phyloP scores from a whole-genome alignment of 495 filamentous ascomycete genomes.

The Talaromyces adpressus region DNA sequence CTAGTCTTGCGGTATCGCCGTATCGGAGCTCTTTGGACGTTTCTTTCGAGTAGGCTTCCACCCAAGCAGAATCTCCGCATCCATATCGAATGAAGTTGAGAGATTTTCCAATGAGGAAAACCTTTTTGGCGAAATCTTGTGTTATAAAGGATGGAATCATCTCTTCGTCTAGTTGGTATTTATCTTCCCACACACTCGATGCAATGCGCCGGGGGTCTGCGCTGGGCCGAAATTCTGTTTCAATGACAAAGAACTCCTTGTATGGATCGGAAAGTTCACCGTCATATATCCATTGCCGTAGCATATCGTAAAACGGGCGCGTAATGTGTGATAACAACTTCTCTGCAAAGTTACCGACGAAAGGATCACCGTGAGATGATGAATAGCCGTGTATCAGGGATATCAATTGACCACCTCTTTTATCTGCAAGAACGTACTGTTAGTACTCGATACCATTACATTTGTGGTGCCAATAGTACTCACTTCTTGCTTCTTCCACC shows the following conservation, averaged over 20 bases:
- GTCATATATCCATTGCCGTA: constrained; percentile 96
- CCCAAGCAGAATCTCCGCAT: constrained; percentile 91
- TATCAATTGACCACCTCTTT: constrained; percentile 90
- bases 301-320: constrained; percentile 94
- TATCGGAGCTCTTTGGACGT: constrained; percentile 89
- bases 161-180: constrained; percentile 76
- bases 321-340: constrained; percentile 86
- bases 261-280: constrained; percentile 96
- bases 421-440: constrained; percentile 33
- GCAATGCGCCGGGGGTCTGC: constrained; percentile 58
- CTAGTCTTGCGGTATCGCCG: constrained; percentile 86
- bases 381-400: constrained; percentile 91
- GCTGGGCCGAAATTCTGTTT: constrained; percentile 48
- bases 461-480: constrained; percentile 20
- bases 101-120: constrained; percentile 95
- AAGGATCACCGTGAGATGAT: constrained; percentile 88
- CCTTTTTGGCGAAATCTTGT: constrained; percentile 85
- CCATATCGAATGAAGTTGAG: constrained; percentile 96
- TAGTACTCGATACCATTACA: not conserved
- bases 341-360: constrained; percentile 90
- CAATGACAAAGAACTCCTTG: constrained; percentile 89
- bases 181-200: constrained; percentile 95
- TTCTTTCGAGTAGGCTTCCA: constrained; percentile 90
- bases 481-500: constrained; percentile 79
- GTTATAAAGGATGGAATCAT: constrained; percentile 94